These are phyloP conservation scores for Botrytis aclada DNA, from an alignment of 2,329 filamentous ascomycete genomes.

Conservation along the genomic window DNA sequence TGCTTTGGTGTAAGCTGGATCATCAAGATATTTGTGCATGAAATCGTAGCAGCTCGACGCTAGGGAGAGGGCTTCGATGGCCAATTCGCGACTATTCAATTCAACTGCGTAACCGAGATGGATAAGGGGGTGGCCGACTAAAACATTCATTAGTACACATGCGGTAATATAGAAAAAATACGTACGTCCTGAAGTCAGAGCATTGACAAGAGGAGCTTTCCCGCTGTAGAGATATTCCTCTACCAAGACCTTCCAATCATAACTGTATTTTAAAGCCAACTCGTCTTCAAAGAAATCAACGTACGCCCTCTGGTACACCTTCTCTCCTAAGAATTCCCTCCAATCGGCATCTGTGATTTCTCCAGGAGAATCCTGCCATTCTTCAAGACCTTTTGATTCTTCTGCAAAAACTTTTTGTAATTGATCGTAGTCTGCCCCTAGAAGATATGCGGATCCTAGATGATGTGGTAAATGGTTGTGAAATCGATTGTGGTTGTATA, in stretches of 20 bases:
- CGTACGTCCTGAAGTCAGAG: constrained; percentile 74
- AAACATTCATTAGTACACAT: constrained; percentile 11
- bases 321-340: constrained; percentile 77
- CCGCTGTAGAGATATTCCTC: constrained; percentile 72
- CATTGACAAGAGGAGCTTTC: constrained; percentile 75
- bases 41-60: constrained; percentile 57
- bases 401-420: constrained; percentile 78
- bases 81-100: constrained; percentile 77
- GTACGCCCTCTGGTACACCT: constrained; percentile 81
- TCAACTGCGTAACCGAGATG: constrained; percentile 94
- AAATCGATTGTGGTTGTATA: constrained; percentile 71
- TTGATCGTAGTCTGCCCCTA: constrained; percentile 71
- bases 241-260: constrained; percentile 80
- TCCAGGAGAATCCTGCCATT: constrained; percentile 79
- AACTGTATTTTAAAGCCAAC: constrained; percentile 65
- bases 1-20: constrained; percentile 65
- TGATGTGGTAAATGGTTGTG: constrained; percentile 84
- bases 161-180: constrained; percentile 35
- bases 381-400: constrained; percentile 67
- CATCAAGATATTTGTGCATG: constrained; percentile 67
- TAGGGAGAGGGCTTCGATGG: constrained; percentile 81
- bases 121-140: constrained; percentile 88
- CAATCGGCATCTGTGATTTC: constrained; percentile 84
- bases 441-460: constrained; percentile 78
- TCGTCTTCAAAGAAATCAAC: constrained; percentile 96